Evolutionary conservation across 139 green algal genomes (phyloP), one percentile per base, ranked within the genome.

Genomic region (Coccomyxa sp.): DNA sequence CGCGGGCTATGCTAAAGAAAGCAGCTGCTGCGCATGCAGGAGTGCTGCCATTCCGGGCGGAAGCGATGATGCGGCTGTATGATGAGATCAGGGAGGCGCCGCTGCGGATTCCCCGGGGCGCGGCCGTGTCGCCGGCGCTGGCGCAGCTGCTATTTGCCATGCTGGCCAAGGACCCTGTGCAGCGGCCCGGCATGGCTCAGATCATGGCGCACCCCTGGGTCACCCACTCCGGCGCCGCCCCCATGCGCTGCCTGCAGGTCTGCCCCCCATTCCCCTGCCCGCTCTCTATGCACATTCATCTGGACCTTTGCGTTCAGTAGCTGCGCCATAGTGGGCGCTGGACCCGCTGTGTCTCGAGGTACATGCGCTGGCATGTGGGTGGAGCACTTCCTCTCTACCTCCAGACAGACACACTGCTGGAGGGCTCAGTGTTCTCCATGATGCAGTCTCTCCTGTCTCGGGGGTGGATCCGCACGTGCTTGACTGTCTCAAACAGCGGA

Each of bases 141-240:
- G 58, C 38, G 51, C 60, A 92, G 84, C 88, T 95, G 57, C 78
- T 96, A 67, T 28, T 32, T 28, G 71, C 80, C n/a, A 79, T 96
- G 80, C 89, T 95, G 38, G 80, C 91, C 32, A 94, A 94, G 84
- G 89, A 95, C 81, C 91, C 93, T 0, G 30, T 27, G 0, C 79
- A 78, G 11, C 85, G 93, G 28, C 86, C 90, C 57, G 88, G 27
- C 30, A 59, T 91, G 76, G 67, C 80, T 4, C 76, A 86, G 79
- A 82, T 88, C 67, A 86, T 89, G 71, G 30, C 38, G 13, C 89
- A 96, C 79, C 88, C 85, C 58, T 94, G 90, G 91, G 79, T 90
- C 74, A 79, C 30, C 12, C 79, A 79, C 23, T 17, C 28, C 76
- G 82, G 77, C 86, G 81, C 27, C 4, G 27, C 74, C 16, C 79